Conservation (phyloP, 768 basidiomycete species). For the Hericium rajendrae region DNA sequence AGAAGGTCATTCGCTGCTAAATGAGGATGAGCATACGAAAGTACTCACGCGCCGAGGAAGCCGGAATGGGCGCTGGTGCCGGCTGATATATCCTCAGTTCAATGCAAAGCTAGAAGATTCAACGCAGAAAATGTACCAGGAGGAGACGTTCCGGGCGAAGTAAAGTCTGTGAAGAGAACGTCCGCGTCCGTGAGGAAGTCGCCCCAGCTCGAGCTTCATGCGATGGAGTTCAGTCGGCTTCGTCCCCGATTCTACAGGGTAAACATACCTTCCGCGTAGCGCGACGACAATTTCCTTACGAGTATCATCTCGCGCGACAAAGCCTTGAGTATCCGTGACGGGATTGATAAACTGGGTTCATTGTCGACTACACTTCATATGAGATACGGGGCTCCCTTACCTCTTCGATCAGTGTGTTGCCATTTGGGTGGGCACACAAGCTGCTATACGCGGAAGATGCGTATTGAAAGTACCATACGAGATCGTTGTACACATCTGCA, state of each 20-base stretch:
- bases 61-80: neutral
- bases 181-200: neutral
- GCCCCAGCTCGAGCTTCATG: too few relatives aligned
- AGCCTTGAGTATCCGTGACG: slow-evolving; percentile 28
- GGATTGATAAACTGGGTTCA: neutral
- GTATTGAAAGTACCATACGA: slow-evolving; percentile 5
- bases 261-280: slow-evolving; percentile 26
- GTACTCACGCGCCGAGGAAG: neutral
- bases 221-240: too few relatives aligned
- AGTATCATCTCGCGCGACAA: slow-evolving; percentile 34
- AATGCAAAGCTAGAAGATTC: neutral
- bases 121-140: neutral
- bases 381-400: neutral
- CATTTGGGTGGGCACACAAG: slow-evolving; percentile 1
- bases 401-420: neutral
- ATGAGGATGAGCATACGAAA: neutral
- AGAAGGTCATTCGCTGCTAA: neutral
- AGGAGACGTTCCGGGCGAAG: neutral
- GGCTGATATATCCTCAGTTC: neutral
- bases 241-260: too few relatives aligned
- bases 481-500: slow-evolving; percentile 2
- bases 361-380: neutral
- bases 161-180: neutral
- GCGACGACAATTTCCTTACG: slow-evolving; percentile 32
- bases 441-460: slow-evolving; percentile 1